These are phyloP conservation scores for Hymenoscyphus albidus DNA, from an alignment of 2,329 filamentous ascomycete species.

Conservation along the genomic window DNA sequence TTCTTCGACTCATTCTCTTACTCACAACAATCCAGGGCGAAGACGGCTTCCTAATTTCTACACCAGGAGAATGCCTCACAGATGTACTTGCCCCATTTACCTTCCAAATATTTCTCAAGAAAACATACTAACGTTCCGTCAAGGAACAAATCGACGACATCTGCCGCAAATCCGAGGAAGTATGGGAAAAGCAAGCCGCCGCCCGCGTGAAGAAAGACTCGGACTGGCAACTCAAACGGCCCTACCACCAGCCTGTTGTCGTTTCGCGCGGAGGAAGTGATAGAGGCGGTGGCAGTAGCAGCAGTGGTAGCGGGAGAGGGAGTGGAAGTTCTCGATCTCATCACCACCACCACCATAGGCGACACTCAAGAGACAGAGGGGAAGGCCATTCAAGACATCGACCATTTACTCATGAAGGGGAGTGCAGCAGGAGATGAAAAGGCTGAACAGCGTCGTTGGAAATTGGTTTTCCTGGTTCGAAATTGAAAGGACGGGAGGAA, in stretches of 20 bases:
- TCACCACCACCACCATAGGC: not conserved
- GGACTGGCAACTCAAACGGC: constrained; percentile 51
- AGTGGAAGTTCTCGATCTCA: constrained; percentile 1
- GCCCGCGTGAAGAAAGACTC: constrained; percentile 43
- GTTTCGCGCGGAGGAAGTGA: constrained; percentile 42
- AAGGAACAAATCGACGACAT: constrained; percentile 63
- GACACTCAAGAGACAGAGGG: not conserved
- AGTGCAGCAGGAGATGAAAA: not conserved
- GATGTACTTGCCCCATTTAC: constrained; percentile 43
- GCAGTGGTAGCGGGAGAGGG: not conserved
- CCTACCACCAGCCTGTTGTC: constrained; percentile 53
- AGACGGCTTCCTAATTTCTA: constrained; percentile 58
- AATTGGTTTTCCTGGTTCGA: not conserved
- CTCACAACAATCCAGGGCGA: constrained; percentile 45
- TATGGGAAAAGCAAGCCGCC: constrained; percentile 55
- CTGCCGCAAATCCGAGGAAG: constrained; percentile 54
- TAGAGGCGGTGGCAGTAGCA: not conserved
- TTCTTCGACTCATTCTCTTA: constrained; percentile 6
- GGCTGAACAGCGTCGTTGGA: not conserved
- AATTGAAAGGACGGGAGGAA: not conserved
- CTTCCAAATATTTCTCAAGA: constrained; percentile 32
- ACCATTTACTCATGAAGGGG: not conserved
- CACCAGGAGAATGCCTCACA: constrained; percentile 53
- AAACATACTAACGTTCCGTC: constrained; percentile 16
- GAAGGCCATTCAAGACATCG: not conserved